Evolutionary conservation across 768 basidiomycete genomes (phyloP).

Genomic region (Flagelloscypha sp.): DNA sequence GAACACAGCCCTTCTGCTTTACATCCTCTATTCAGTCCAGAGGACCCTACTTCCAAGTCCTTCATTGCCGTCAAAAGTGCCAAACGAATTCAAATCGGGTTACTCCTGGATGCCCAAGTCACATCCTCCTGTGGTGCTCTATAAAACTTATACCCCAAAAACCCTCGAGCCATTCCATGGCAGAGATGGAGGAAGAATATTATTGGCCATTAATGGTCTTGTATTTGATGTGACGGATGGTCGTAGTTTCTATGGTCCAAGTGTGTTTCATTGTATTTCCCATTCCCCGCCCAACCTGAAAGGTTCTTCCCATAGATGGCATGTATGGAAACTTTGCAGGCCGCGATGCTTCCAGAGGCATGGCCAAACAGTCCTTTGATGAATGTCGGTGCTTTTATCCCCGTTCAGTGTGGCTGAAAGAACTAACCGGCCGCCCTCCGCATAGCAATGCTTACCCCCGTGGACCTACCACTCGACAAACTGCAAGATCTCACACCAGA

Average conservation of each 20-base stretch:
- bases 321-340: slow-evolving; percentile 99
- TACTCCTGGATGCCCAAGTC: slow-evolving; percentile 90
- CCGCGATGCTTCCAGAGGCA: slow-evolving; percentile 88
- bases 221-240: slow-evolving; percentile 94
- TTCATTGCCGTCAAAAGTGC: slow-evolving; percentile 39
- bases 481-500: slow-evolving; percentile 68
- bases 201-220: slow-evolving; percentile 77
- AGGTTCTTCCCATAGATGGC: slow-evolving; percentile 51
- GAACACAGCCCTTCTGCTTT: slow-evolving; percentile 70
- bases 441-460: slow-evolving; percentile 81
- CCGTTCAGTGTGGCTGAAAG: neutral
- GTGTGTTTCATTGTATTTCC: slow-evolving; percentile 35
- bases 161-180: slow-evolving; percentile 65
- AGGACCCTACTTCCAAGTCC: slow-evolving; percentile 67
- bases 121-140: slow-evolving; percentile 73
- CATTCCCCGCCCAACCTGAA: neutral
- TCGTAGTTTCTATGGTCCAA: slow-evolving; percentile 89
- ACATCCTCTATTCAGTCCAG: slow-evolving; percentile 72
- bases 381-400: slow-evolving; percentile 42
- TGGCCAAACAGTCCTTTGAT: slow-evolving; percentile 98
- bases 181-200: slow-evolving; percentile 57
- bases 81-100: slow-evolving; percentile 66
- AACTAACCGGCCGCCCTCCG: neutral
- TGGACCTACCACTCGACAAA: slow-evolving; percentile 81
- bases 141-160: slow-evolving; percentile 70